Base-by-base conservation (phyloP, 1,139 yeast species). In the Trichomonascaceae sp. region DNA sequence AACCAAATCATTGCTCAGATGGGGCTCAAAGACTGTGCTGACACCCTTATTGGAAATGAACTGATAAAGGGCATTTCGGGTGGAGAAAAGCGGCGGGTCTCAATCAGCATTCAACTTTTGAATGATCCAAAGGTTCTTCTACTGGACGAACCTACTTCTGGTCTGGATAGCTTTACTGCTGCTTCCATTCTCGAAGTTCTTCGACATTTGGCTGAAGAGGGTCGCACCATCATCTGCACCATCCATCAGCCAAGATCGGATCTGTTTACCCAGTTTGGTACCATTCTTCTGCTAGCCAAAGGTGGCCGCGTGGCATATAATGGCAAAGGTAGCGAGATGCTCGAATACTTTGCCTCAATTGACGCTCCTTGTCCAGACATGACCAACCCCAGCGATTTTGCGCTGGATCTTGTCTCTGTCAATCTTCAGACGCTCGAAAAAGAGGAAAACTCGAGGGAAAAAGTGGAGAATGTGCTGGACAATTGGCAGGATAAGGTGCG, bases 111-210 rank as follows among this genome's bases (percentile, higher is more conserved):
- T 30, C 93, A 82, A 51, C 59, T 82, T 28, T 59, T 81, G 27
- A 74, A 76, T 36, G 71, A 72, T 35, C 92, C 93, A 0, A 75
- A 75, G 42, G 67, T 82, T 22, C 56, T 82, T 31, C 66, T 81
- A 36, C 57, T 82, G 28, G 95, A 84, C 56, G 95, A 84, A 46
- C 94, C 94, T 1, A 82, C 94, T 0, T 79, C 93, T 1, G 94
- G 95, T 0, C 62, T 84, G 16, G 94, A 84, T 52, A 72, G 89
- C 16, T 73, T 80, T 35, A 80, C 93, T 0, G 81, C 94, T 0
- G 65, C 72, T 1, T 69, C 85, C 0, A 78, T 82, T 30, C 54
- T 84, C 30, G 64, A 65, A 26, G 71, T 82, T 31, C 60, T 84
- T 37, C 63, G 70, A 30, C 62, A 64, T 3, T 56, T 84, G 28